Evolutionary conservation across 139 green algal species (phyloP).

Genomic region (Micromonas commoda): DNA sequence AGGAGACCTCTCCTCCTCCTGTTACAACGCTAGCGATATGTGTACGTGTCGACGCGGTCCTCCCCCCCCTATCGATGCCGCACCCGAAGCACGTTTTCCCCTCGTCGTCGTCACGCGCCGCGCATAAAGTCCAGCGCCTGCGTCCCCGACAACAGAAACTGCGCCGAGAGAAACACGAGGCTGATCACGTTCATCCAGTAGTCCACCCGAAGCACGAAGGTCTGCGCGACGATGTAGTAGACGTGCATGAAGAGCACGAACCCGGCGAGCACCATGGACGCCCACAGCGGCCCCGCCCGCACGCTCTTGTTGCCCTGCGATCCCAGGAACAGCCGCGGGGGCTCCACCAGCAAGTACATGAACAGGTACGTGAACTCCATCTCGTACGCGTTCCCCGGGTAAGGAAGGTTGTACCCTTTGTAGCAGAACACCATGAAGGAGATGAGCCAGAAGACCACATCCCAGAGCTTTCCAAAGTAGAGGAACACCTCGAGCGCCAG

Average conservation of each 20-base stretch:
- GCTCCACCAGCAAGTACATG: constrained; percentile 16
- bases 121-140: background rate
- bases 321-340: constrained; percentile 23
- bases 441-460: constrained; percentile 26
- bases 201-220: constrained; percentile 29
- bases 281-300: constrained; percentile 3
- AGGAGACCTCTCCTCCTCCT: too few species aligned
- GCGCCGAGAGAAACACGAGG: background rate
- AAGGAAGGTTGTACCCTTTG: constrained; percentile 26
- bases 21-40: too few species aligned
- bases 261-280: background rate
- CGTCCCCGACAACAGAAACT: background rate
- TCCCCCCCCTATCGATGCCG: too few species aligned
- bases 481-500: constrained; percentile 22
- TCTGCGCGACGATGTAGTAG: constrained; percentile 30
- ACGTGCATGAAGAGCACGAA: constrained; percentile 18
- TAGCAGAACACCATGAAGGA: constrained; percentile 30
- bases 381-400: constrained; percentile 21
- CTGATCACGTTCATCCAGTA: constrained; percentile 10
- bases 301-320: constrained; percentile 31
- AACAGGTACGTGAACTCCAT: constrained; percentile 30
- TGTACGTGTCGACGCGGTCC: too few species aligned
- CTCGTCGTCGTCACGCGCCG: too few species aligned
- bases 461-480: constrained; percentile 29
- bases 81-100: too few species aligned